phyloP scores from a whole-genome alignment of 306 rosid genomes.

The Glycyrrhiza uralensis region DNA sequence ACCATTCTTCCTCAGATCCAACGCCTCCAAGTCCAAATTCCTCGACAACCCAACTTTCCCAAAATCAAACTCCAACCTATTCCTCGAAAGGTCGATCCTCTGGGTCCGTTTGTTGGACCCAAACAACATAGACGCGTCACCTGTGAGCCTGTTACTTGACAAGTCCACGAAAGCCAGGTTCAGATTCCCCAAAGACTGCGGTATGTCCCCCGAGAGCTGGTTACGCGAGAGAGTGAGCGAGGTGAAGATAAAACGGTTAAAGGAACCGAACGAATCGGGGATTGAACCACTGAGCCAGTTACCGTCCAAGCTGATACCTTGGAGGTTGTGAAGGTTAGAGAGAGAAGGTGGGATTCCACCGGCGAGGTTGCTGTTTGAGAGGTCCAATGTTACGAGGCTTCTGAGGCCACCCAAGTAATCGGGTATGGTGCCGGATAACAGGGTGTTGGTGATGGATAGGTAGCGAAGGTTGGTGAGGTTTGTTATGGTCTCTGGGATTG shows the following conservation, averaged over 20 bases:
- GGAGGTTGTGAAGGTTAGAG: neutral
- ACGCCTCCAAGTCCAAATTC: neutral
- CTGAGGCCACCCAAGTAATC: neutral
- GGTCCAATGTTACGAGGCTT: neutral
- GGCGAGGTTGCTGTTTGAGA: neutral
- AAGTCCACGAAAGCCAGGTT: neutral
- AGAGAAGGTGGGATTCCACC: neutral
- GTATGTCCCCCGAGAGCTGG: neutral
- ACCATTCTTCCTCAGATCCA: neutral
- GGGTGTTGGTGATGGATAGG: neutral
- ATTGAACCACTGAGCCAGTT: neutral
- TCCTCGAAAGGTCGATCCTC: neutral
- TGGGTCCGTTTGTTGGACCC: neutral
- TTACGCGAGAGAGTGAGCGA: neutral
- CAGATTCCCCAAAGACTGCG: neutral
- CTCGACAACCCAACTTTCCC: neutral
- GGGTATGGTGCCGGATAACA: neutral
- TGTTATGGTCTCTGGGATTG: neutral
- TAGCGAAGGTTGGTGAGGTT: too few relatives aligned
- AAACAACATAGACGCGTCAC: slow-evolving; percentile 14
- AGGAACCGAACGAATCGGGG: neutral
- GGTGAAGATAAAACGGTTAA: neutral
- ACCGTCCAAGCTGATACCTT: neutral
- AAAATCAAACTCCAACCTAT: neutral
- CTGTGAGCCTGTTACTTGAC: neutral